Evolutionary conservation across 345 rosid genomes (phyloP).

Genomic region (Toxicodendron radicans): DNA sequence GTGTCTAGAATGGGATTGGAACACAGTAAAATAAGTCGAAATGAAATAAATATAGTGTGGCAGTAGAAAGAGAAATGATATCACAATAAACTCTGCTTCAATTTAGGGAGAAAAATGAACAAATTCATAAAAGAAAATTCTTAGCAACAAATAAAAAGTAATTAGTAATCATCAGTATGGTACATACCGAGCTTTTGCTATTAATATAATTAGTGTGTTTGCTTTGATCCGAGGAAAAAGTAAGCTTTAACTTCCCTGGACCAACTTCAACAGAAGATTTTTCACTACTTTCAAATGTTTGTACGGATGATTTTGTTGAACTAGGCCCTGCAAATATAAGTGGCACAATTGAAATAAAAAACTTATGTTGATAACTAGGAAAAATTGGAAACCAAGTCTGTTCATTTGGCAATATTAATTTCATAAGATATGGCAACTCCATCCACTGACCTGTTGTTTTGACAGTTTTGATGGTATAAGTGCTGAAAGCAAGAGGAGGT

Average conservation of each 20-base stretch:
- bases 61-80: slow-evolving; percentile 8
- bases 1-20: neutral
- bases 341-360: slow-evolving; percentile 10
- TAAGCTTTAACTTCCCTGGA: slow-evolving; percentile 71
- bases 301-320: slow-evolving; percentile 52
- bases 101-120: neutral
- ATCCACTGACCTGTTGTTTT: slow-evolving; percentile 54
- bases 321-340: slow-evolving; percentile 47
- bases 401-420: slow-evolving; percentile 22
- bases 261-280: slow-evolving; percentile 59
- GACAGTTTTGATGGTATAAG: slow-evolving; percentile 66
- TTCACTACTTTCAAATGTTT: slow-evolving; percentile 39
- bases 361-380: slow-evolving; percentile 8
- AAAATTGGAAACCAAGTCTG: slow-evolving; percentile 23
- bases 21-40: neutral
- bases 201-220: slow-evolving; percentile 49
- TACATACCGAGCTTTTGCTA: slow-evolving; percentile 60
- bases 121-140: slow-evolving; percentile 9
- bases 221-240: slow-evolving; percentile 49
- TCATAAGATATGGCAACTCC: slow-evolving; percentile 18
- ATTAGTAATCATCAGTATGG: slow-evolving; percentile 6
- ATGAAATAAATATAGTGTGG: neutral
- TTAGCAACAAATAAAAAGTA: slow-evolving; percentile 7
- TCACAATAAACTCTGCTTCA: no score
- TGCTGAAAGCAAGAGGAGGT: slow-evolving; percentile 92